These are phyloP conservation scores for Solanum pennellii DNA, from an alignment of 257 asterid genomes.

Conservation along the genomic window DNA sequence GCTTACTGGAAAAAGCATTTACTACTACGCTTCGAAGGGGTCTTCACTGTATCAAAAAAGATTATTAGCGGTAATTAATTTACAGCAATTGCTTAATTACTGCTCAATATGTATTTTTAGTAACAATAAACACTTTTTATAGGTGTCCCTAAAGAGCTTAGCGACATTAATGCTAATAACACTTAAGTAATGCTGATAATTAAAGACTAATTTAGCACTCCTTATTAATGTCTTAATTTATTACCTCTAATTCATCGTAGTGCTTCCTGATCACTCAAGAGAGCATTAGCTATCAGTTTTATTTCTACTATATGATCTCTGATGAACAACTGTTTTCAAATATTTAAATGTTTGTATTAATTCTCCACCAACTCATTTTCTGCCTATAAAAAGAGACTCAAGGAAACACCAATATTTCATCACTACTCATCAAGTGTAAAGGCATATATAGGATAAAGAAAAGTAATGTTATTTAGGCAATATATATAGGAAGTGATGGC, in stretches of 20 bases:
- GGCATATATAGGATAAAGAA: background rate
- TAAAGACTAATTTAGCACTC: too few species aligned
- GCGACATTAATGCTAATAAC: too few species aligned
- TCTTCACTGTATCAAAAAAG: too few species aligned
- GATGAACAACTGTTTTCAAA: background rate
- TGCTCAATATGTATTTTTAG: too few species aligned
- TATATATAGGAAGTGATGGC: slow-evolving; percentile 5
- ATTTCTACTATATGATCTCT: background rate
- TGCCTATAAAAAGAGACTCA: slow-evolving; percentile 7
- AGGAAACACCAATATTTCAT: background rate
- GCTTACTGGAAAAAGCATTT: background rate
- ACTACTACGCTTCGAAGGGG: background rate
- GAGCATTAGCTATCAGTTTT: background rate
- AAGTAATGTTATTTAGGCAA: background rate
- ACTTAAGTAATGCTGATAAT: too few species aligned
- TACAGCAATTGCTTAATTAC: background rate
- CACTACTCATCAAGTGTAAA: background rate
- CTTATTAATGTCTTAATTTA: too few species aligned
- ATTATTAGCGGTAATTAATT: too few species aligned
- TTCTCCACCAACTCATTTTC: background rate
- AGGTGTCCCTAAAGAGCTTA: too few species aligned
- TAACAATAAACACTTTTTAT: too few species aligned
- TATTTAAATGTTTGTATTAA: background rate
- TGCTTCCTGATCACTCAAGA: background rate
- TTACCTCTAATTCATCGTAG: too few species aligned